These are phyloP conservation scores for Dujonia santamariae DNA, from an alignment of 1,139 yeast species.

Conservation along the genomic window DNA sequence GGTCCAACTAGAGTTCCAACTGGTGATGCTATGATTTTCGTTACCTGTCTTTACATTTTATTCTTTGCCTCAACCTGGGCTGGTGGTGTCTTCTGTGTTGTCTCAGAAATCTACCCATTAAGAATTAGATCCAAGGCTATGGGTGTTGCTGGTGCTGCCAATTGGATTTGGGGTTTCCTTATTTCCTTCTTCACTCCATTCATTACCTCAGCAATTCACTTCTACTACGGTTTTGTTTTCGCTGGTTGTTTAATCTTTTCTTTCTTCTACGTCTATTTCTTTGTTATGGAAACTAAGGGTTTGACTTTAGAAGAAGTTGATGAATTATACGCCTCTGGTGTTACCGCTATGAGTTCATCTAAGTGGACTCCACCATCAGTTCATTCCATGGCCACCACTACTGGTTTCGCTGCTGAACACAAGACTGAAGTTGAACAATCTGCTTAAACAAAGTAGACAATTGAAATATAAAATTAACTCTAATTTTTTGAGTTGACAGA, in stretches of 20 bases:
- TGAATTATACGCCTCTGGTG: slow-evolving; percentile 50
- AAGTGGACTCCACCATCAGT: slow-evolving; percentile 43
- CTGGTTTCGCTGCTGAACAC: slow-evolving; percentile 28
- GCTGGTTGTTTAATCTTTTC: slow-evolving; percentile 64
- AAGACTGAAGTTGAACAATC: slow-evolving; percentile 23
- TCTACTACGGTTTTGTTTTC: slow-evolving; percentile 71
- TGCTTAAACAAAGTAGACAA: background rate
- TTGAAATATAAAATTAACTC: no score
- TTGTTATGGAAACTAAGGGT: slow-evolving; percentile 66
- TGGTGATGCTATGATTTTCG: slow-evolving; percentile 74
- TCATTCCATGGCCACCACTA: slow-evolving; percentile 28
- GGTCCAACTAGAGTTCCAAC: slow-evolving; percentile 41
- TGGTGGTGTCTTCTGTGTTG: slow-evolving; percentile 75
- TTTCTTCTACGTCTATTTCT: slow-evolving; percentile 51
- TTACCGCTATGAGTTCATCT: slow-evolving; percentile 46
- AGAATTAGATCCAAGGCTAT: slow-evolving; percentile 79
- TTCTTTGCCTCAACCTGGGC: slow-evolving; percentile 89
- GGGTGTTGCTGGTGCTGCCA: slow-evolving; percentile 70
- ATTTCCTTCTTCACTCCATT: slow-evolving; percentile 77
- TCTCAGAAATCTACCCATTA: slow-evolving; percentile 76
- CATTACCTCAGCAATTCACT: slow-evolving; percentile 44
- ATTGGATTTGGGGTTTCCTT: slow-evolving; percentile 79
- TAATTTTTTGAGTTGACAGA: background rate
- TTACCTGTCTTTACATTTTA: slow-evolving; percentile 76
- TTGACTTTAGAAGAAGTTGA: slow-evolving; percentile 67